Evolutionary conservation across 345 rosid species (phyloP), one percentile per base, ranked within the genome.

Genomic region (Arabidopsis arenosa): DNA sequence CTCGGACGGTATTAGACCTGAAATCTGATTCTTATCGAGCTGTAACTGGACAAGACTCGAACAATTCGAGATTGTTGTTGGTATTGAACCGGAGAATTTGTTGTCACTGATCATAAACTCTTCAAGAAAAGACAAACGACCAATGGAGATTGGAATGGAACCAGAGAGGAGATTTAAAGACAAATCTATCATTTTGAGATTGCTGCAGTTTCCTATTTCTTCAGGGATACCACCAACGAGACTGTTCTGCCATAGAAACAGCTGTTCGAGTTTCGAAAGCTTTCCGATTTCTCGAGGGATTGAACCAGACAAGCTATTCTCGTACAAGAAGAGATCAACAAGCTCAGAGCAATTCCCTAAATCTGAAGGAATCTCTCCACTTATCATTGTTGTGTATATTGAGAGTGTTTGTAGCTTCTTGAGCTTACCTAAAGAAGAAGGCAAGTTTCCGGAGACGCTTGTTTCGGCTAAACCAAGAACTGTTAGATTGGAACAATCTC

Each of bases 101-200:
- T 95, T 95, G 77, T 88, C 79, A 60, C 97, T 92, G 81, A 92
- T 89, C 96, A 90, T 87, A 64, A 95, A 89, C 81, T 89, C 96
- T 77, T 90, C 84, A 75, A 95, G 93, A 49, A 79, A 72, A 14
- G 67, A 55, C 49, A 95, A 86, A 61, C 75, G 66, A 13, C 97
- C 99, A 15, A 90, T 66, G 7, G 91, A 86, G 66, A 26, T 10
- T 10, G 97, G 97, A 14, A 95, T 79, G 0, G 88, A 78, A 32
- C 97, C 99, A 48, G 97, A 92, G 14, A 95, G 75, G n/a, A 83
- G 86, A 72, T 95, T 95, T 68, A 88, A 75, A 55, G 99, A 95
- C 40, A 92, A 68, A 78, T 95, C 97, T 52, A 95, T 77, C 87
- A 86, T 86, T 62, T 60, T 84, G 75, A 95, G 85, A 23, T 82